Evolutionary conservation across 148 eudicot species (phyloP).

Genomic region (Diospyros lotus): DNA sequence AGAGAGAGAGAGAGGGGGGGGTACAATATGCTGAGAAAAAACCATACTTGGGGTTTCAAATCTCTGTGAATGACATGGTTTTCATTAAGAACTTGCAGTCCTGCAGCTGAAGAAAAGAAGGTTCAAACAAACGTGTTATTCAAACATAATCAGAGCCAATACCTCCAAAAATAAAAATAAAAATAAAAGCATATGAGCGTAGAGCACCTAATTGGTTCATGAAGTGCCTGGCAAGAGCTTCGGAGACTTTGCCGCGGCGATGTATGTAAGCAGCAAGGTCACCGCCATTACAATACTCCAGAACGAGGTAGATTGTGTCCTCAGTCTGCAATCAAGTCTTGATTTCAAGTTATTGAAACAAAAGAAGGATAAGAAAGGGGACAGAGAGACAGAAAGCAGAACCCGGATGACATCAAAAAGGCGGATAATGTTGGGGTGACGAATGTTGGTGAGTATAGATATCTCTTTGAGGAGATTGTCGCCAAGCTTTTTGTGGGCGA

Average conservation of each 20-base stretch:
- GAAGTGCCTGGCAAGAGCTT: constrained; percentile 51
- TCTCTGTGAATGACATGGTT: constrained; percentile 56
- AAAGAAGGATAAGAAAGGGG: background rate
- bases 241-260: constrained; percentile 44
- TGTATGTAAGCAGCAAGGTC: constrained; percentile 50
- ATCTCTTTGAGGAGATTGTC: constrained; percentile 49
- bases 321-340: constrained; percentile 25
- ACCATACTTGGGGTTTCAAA: constrained; percentile 49
- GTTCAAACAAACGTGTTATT: too few relatives aligned
- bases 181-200: background rate
- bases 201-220: constrained; percentile 46
- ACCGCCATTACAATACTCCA: constrained; percentile 58
- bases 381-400: background rate
- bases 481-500: background rate
- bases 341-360: too few relatives aligned
- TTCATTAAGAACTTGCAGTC: constrained; percentile 47
- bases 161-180: background rate
- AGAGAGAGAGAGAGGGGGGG: background rate
- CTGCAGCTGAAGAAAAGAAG: constrained; percentile 37
- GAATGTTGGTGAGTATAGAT: constrained; percentile 37
- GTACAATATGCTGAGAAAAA: background rate
- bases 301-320: constrained; percentile 41
- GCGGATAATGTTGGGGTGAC: constrained; percentile 51
- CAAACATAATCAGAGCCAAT: background rate
- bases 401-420: constrained; percentile 52